Evolutionary conservation across 306 rosid species (phyloP), one percentile per base, ranked within the genome.

Genomic region (Cucurbita argyrosperma): DNA sequence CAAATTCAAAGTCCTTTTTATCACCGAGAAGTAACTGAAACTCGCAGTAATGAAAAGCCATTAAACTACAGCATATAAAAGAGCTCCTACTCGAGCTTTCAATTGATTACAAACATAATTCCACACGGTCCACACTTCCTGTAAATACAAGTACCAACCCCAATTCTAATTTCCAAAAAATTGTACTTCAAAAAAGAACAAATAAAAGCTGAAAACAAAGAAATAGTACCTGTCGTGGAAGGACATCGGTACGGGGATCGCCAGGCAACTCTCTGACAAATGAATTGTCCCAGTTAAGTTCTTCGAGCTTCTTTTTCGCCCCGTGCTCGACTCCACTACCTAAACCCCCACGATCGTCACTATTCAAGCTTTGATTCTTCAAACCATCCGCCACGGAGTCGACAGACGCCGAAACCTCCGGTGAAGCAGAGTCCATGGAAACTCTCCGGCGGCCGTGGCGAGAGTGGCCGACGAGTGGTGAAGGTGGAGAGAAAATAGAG

Each of bases 271-370:
- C 85, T 54, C 90, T 70, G 2, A 87, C 89, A 15, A 95, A 91
- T 3, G 99, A 89, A 77, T 95, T 82, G 37, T 95, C 96, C 99
- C 99, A 95, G 74, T 81, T 87, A 46, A 94, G 96, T 89, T 88
- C 92, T 75, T 94, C 81, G 26, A 94, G 99, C 71, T 69, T 87
- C 78, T 63, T 50, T 53, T 76, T 42, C 2, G 50, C 72, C 19
- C 45, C 63, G 72, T 37, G 72, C 35, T 55, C 10, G 62, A 39
- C 54, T 35, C 68, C 58, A 57, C 66, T 75, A 11, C 53, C 74
- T 56, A 57, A 76, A 47, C 14, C 70, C 14, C 4, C 65, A n/a
- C 21, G 78, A 68, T 59, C 75, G 11, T 59, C 78, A 21, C 57
- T 40, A 26, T 56, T 63, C 57, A 88, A 79, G 85, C 79, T 88